Conservation (phyloP, 176 grass and related monocot genomes). For the Elaeis guineensis region DNA sequence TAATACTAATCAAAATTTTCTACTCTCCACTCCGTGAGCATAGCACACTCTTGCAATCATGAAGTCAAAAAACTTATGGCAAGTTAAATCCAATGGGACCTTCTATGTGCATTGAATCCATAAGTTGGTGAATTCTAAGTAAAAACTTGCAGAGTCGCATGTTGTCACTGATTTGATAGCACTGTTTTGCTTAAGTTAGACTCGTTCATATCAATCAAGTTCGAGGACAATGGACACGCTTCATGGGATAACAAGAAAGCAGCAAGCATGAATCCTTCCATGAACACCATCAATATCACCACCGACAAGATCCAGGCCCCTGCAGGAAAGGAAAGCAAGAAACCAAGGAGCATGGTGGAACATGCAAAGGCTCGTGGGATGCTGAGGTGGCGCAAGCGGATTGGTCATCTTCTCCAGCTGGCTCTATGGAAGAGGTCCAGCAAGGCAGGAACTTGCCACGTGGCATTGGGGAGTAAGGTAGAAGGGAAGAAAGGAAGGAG, state of each 20-base stretch:
- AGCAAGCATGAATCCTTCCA: constrained; percentile 1
- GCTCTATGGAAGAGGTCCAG: constrained; percentile 59
- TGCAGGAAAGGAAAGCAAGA: not conserved
- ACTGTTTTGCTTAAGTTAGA: constrained; percentile 18
- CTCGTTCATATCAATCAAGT: constrained; percentile 97
- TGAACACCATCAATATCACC: not conserved
- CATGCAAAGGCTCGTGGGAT: constrained; percentile 37
- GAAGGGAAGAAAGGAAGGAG: constrained; percentile 22
- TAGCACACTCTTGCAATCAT: too few relatives aligned
- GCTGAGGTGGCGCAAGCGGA: constrained; percentile 68
- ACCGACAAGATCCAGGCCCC: constrained; percentile 1
- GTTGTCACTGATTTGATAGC: too few relatives aligned
- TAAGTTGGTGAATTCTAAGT: not conserved
- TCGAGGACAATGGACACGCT: constrained; percentile 82
- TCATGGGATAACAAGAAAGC: constrained; percentile 37
- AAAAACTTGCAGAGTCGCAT: not conserved
- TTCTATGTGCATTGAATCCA: too few relatives aligned
- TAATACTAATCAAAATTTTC: too few relatives aligned
- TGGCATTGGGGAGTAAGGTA: constrained; percentile 9
- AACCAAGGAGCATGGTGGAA: constrained; percentile 24
- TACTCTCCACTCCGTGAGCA: too few relatives aligned
- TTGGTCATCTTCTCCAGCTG: constrained; percentile 63
- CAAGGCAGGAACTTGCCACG: constrained; percentile 30
- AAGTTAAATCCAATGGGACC: too few relatives aligned
- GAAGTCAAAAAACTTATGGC: too few relatives aligned